Base-by-base conservation (phyloP, 495 filamentous ascomycete species). In the Trichoderma virens region DNA sequence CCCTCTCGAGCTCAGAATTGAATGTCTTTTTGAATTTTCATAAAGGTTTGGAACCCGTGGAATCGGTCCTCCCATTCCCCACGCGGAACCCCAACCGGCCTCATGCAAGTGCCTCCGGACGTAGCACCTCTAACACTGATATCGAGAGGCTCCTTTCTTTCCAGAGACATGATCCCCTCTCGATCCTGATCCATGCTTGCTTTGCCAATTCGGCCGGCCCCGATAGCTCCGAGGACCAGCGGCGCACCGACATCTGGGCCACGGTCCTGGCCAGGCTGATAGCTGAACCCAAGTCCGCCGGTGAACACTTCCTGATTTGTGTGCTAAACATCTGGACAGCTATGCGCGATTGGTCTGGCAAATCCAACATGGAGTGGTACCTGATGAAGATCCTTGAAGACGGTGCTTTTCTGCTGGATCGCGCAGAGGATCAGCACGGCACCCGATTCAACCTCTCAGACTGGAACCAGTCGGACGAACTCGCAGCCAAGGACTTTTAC, bases 351-450 rank as follows among this genome's bases (percentile, higher is more conserved):
- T 98, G 94, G 94, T 88, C 89, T 64, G 89, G 90, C 63, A 90
- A 87, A 66, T 85, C 86, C 67, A 92, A 90, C 68, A 87, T 98
- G 80, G 93, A 97, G 78, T 87, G 90, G 70, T 97, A 92, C 70
- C 84, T 98, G 5, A 93, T 95, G 90, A 87, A 91, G 71, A 88
- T 93, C 65, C 83, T 98, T 23, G 90, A 96, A 75, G 90, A 93
- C 70, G 94, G 94, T 65, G 86, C 90, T 30, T 97, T 97, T 71
- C 77, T 98, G 63, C 80, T 97, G 73, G 91, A 97, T 66, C 81
- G 83, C 69, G 81, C 87, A 72, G 83, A 90, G 76, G 87, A 91
- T 76, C 81, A 84, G 62, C 79, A 85, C 69, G 80, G 85, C 16
- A 82, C 82, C 30, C 79, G 84, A 65, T 85, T 90, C 68, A 89